phyloP scores from a whole-genome alignment of 345 rosid species.

The Turritis glabra region DNA sequence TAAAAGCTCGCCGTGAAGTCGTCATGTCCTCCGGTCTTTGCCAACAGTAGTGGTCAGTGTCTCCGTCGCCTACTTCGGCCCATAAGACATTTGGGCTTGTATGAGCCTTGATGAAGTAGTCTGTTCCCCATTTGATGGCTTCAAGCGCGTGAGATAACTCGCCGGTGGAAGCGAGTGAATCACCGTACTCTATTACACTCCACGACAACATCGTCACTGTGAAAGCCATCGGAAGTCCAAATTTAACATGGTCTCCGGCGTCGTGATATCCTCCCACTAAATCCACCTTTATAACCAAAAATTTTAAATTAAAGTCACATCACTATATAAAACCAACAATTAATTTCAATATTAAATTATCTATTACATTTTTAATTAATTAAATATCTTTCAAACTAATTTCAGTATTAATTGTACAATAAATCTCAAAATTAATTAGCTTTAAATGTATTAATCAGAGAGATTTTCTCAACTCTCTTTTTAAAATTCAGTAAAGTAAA shows the following conservation, averaged over 20 bases:
- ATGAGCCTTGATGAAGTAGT: conserved; percentile 90
- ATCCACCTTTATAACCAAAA: conserved; percentile 58
- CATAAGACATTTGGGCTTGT: conserved; percentile 81
- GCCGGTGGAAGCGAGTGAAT: conserved; percentile 62
- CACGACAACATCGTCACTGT: conserved; percentile 93
- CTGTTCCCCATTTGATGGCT: conserved; percentile 95
- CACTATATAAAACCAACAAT: not conserved
- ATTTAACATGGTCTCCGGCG: conserved; percentile 95
- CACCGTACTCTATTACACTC: conserved; percentile 73
- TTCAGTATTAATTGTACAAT: not conserved
- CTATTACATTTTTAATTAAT: not conserved
- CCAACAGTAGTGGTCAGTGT: conserved; percentile 97
- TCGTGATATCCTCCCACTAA: conserved; percentile 97
- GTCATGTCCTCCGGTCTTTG: conserved; percentile 99
- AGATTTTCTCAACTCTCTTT: not conserved
- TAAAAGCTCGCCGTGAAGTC: conserved; percentile 83
- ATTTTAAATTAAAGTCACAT: not conserved
- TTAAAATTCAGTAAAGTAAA: not conserved
- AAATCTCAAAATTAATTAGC: not conserved
- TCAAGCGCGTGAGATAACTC: conserved; percentile 77
- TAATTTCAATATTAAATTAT: not conserved
- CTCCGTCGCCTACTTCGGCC: conserved; percentile 96
- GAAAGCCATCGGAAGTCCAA: conserved; percentile 96
- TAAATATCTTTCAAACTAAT: no score
- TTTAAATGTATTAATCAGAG: not conserved